phyloP scores from a whole-genome alignment of 352 stramenopile genomes.

The Elongisporangium senticosum region DNA sequence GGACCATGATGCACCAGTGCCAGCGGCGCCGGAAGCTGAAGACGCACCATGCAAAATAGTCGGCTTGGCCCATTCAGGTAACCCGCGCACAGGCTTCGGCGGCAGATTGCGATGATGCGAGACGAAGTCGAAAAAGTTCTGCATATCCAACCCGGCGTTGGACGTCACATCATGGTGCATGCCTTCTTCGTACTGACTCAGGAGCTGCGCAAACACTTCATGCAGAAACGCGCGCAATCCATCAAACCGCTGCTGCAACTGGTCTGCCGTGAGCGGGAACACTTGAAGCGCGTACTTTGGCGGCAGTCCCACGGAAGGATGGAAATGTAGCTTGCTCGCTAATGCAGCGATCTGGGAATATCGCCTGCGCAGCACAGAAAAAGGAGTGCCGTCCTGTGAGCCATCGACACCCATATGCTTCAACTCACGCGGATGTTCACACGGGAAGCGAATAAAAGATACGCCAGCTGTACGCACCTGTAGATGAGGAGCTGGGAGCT shows the following conservation, averaged over 20 bases:
- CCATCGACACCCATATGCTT: not conserved
- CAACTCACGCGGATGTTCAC: not conserved
- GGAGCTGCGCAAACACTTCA: constrained; percentile 42
- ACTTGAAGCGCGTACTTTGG: constrained; percentile 80
- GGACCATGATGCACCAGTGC: not conserved
- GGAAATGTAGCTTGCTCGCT: constrained; percentile 58
- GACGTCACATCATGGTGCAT: constrained; percentile 59
- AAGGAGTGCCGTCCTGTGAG: not conserved
- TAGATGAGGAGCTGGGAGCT: constrained; percentile 63
- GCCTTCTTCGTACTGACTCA: constrained; percentile 37
- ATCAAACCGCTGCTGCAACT: constrained; percentile 66
- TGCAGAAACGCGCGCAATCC: constrained; percentile 49
- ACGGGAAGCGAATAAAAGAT: not conserved
- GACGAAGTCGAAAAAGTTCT: constrained; percentile 80
- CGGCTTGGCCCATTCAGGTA: constrained; percentile 62
- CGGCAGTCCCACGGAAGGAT: constrained; percentile 57
- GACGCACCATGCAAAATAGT: constrained; percentile 15
- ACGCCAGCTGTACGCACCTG: constrained; percentile 13
- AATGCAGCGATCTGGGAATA: constrained; percentile 73
- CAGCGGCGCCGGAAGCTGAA: not conserved
- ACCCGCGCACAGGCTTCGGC: constrained; percentile 29
- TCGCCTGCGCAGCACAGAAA: constrained; percentile 16
- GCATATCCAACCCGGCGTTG: constrained; percentile 66
- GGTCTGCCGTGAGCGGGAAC: constrained; percentile 55
- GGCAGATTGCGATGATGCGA: constrained; percentile 59